Conservation (phyloP, 2,329 filamentous ascomycete genomes). For the Rhytidhysteron rufulum region DNA sequence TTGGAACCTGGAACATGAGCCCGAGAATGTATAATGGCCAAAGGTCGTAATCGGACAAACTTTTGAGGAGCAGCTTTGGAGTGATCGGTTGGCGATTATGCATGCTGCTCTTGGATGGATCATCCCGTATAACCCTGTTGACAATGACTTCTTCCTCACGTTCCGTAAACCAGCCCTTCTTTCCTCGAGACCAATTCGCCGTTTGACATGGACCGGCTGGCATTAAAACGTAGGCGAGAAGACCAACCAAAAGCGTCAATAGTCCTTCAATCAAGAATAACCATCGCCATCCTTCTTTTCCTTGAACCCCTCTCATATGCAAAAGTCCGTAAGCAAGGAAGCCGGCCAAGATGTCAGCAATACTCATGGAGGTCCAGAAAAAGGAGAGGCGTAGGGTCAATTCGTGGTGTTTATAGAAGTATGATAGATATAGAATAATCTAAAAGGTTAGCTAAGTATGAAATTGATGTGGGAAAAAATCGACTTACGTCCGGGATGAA, state of each 20-base stretch:
- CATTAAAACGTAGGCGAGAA: constrained; percentile 16
- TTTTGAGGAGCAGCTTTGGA: constrained; percentile 14
- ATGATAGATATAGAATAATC: constrained; percentile 31
- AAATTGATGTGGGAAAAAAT: constrained; percentile 24
- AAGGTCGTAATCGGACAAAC: constrained; percentile 19
- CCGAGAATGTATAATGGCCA: constrained; percentile 22
- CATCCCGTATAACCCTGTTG: constrained; percentile 21
- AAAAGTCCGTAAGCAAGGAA: constrained; percentile 36
- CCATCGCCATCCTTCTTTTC: constrained; percentile 39
- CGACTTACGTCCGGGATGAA: constrained; percentile 41
- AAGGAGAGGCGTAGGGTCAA: constrained; percentile 38
- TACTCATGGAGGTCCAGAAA: constrained; percentile 37
- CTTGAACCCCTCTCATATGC: constrained; percentile 35
- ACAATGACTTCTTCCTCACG: constrained; percentile 20
- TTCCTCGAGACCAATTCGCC: constrained; percentile 22
- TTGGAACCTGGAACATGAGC: constrained; percentile 17
- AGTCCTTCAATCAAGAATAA: constrained; percentile 46
- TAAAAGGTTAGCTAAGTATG: not conserved
- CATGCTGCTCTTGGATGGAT: constrained; percentile 20
- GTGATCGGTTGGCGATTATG: constrained; percentile 23
- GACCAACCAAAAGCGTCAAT: constrained; percentile 13
- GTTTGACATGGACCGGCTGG: constrained; percentile 24
- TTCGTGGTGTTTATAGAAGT: constrained; percentile 38
- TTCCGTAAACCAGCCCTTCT: constrained; percentile 28
- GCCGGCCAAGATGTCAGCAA: constrained; percentile 30